Base-by-base conservation (phyloP, 768 basidiomycete species). In the Cubamyces lactineus region DNA sequence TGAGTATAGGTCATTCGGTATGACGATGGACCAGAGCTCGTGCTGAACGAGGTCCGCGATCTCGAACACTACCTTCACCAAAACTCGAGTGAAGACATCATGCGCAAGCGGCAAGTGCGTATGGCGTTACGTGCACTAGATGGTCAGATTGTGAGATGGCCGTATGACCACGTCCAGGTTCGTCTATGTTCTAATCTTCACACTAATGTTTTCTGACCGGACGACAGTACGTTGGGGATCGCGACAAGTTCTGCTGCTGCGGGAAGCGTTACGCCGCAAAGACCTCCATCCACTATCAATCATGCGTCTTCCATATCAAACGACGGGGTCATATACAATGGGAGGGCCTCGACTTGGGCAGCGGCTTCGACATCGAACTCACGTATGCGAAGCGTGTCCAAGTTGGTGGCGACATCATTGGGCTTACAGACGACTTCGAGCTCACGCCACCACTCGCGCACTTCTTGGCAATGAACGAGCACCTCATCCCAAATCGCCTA, bases 51-150 rank as follows among this genome's bases (percentile, higher is more conserved):
- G 28, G 61, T 81, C 0, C 64, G 75, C 0, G 80, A 87, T n/a
- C 72, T 92, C 5, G 81, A 86, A 67, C 69, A 71, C 15, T 90
- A 88, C 63, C 78, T 90, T 17, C 62, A 68, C 1, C 89, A 91
- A 74, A 92, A 92, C 70, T 78, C 82, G 0, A 77, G 77, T 53
- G 66, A 69, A 4, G 77, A 79, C 41, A 78, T 89, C 38, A 77
- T 74, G 42, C 75, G 79, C 54, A 77, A 80, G 49, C 81, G 86
- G 16, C 77, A 84, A 60, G 77, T 91, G 3, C 82, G 90, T 0
- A 74, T 86, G 71, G 83, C 87, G 4, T 71, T 92, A 41, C 76
- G 90, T 17, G 82, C 87, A 3, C 71, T 92, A 41, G 88, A 91
- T 62, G 86, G 86, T 0, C 81, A 83, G 63, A 73, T 75, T 23